Evolutionary conservation across 805 yeast genomes (phyloP), one percentile per base, ranked within the genome.

Genomic region (Komagataella phaffii): DNA sequence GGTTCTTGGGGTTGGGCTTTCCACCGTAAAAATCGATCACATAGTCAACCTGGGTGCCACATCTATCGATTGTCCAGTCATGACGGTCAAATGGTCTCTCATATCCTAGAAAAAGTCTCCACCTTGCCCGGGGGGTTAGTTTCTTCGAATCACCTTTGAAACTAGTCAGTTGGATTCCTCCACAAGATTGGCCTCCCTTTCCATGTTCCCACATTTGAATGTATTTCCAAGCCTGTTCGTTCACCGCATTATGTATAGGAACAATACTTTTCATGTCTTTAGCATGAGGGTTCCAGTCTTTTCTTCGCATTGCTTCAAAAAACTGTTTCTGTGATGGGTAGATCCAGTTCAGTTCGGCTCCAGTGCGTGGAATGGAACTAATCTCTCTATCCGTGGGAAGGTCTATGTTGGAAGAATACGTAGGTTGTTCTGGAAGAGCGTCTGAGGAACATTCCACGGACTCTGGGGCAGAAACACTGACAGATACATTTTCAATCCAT

Each of bases 271-370:
- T 71, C 99, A 91, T 91, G 61, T 90, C 97, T 6, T 68, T 64
- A 0, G 85, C 85, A 8, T 79, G 70, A 1, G 98, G 96, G 50
- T 81, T 75, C 89, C 96, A 88, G 53, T 87, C 78, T 61, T 91
- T 91, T 49, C 98, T 77, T 58, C 79, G 72, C 98, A 91, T 93
- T 7, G 97, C 96, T 53, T 88, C 93, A 64, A 73, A 91, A 62
- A 91, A 91, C 71, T 91, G 97, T 63, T 87, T 86, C 64, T 91
- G 95, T 3, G 96, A 87, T 7, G 99, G 99, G 63, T 91, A 91
- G 1, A 91, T 75, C 99, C 99, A 91, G 68, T 90, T 85, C 0
- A 74, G 59, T 14, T 72, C 72, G 1, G 77, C 61, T 3, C 78
- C 83, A 1, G 95, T 84, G 50, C 96, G 70, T 48, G 96, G 97